Conservation (phyloP, 352 stramenopile genomes). For the Globisporangium megalacanthum region DNA sequence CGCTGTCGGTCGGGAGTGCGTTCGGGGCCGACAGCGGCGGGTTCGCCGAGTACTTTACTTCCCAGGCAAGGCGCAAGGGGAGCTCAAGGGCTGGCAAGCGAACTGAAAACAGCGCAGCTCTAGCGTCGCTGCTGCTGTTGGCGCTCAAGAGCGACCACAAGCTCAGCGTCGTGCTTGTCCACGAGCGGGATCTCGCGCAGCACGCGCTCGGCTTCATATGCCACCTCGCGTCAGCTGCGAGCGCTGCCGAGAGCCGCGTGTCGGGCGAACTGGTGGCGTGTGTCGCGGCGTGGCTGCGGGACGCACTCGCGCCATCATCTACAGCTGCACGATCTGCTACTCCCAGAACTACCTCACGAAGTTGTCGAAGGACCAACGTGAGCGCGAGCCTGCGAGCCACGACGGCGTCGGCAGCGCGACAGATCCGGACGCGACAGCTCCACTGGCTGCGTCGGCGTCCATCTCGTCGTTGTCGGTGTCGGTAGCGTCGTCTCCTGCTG, state of each 20-base stretch:
- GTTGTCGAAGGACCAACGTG: slow-evolving; percentile 40
- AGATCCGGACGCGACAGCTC: slow-evolving; percentile 12
- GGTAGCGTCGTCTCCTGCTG: slow-evolving; percentile 7
- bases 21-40: slow-evolving; percentile 31
- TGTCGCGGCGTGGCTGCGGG: slow-evolving; percentile 46
- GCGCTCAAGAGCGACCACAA: slow-evolving; percentile 73
- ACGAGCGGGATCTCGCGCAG: slow-evolving; percentile 52
- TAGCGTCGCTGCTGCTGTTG: slow-evolving; percentile 41
- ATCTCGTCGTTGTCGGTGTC: slow-evolving; percentile 14
- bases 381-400: slow-evolving; percentile 8
- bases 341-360: slow-evolving; percentile 64
- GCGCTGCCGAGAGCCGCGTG: slow-evolving; percentile 8
- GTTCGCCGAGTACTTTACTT: slow-evolving; percentile 69
- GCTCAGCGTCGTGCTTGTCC: slow-evolving; percentile 55
- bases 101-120: slow-evolving; percentile 11
- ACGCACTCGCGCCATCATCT: slow-evolving; percentile 50
- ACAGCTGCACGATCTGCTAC: slow-evolving; percentile 71
- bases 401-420: slow-evolving; percentile 6
- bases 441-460: slow-evolving; percentile 3
- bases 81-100: slow-evolving; percentile 22
- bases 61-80: slow-evolving; percentile 20
- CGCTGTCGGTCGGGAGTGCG: slow-evolving; percentile 24
- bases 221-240: slow-evolving; percentile 14
- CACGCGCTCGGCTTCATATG: slow-evolving; percentile 59
- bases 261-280: slow-evolving; percentile 36